phyloP scores from a whole-genome alignment of 192 early-diverging fungal species.

The Coemansia javaensis region DNA sequence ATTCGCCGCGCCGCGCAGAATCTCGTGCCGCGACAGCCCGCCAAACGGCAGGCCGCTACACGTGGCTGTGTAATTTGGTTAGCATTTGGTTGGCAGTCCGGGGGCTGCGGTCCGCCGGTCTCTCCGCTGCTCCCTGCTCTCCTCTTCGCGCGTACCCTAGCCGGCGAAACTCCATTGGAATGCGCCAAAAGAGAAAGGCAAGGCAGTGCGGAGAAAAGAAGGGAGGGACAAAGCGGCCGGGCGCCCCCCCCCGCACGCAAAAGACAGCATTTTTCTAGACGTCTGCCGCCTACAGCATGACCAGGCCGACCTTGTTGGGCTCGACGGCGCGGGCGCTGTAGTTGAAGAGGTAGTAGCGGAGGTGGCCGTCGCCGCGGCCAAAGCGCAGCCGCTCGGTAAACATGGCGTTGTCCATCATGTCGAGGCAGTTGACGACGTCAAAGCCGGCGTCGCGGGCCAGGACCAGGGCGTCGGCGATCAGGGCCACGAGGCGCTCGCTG shows the following conservation, averaged over 20 bases:
- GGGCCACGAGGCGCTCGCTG: conserved; percentile 50
- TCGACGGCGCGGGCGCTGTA: conserved; percentile 73
- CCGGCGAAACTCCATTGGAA: conserved; percentile 30
- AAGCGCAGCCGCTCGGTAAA: conserved; percentile 85
- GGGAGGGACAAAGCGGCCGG: background rate
- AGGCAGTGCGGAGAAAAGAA: no score
- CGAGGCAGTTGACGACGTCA: conserved; percentile 94
- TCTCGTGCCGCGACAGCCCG: conserved; percentile 48
- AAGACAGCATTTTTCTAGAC: background rate
- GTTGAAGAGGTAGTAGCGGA: conserved; percentile 98
- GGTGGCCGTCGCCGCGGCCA: conserved; percentile 85
- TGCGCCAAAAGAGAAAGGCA: conserved; percentile 1
- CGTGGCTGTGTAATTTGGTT: background rate
- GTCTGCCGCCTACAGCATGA: conserved; percentile 75
- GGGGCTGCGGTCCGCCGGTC: no score
- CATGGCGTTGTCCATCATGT: conserved; percentile 83
- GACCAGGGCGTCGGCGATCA: conserved; percentile 80
- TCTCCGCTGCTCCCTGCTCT: no score
- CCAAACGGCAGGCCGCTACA: conserved; percentile 24
- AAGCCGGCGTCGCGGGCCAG: conserved; percentile 64
- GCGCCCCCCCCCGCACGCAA: background rate
- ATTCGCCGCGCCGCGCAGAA: conserved; percentile 55
- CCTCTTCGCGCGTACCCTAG: conserved; percentile 36
- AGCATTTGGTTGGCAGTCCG: no score
- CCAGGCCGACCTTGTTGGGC: conserved; percentile 72